phyloP scores from a whole-genome alignment of 2,329 filamentous ascomycete genomes.

The Epichloe gansuensis region DNA sequence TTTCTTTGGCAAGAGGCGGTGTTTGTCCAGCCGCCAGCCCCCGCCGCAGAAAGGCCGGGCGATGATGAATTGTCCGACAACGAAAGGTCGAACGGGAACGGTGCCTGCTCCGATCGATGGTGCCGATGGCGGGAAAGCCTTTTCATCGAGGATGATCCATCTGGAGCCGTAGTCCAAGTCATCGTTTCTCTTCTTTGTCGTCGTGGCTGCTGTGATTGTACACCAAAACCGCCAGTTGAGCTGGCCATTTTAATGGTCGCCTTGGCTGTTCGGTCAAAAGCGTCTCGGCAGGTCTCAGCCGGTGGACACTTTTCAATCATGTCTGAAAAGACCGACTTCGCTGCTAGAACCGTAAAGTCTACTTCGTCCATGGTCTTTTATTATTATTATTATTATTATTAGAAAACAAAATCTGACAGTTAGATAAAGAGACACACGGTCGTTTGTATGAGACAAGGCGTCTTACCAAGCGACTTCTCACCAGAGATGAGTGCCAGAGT shows the following conservation, averaged over 20 bases:
- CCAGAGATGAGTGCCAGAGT: slow-evolving; percentile 88
- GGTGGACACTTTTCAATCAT: slow-evolving; percentile 91
- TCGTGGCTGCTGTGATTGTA: slow-evolving; percentile 17
- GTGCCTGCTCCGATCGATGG: slow-evolving; percentile 19
- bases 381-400: background rate
- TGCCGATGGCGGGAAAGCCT: slow-evolving; percentile 14
- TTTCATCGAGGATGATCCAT: slow-evolving; percentile 12
- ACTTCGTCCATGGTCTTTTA: slow-evolving; percentile 76
- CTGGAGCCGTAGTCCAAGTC: slow-evolving; percentile 18
- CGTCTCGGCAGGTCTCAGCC: slow-evolving; percentile 86
- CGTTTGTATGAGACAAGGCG: background rate
- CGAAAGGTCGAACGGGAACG: slow-evolving; percentile 24
- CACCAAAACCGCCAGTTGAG: slow-evolving; percentile 70
- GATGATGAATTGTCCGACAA: slow-evolving; percentile 30
- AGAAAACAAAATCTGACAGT: background rate
- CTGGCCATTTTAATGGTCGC: slow-evolving; percentile 93
- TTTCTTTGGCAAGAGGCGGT: slow-evolving; percentile 26
- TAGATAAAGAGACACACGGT: background rate
- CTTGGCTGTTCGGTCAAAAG: slow-evolving; percentile 89
- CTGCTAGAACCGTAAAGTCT: slow-evolving; percentile 90
- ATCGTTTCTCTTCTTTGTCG: slow-evolving; percentile 17
- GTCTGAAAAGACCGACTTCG: slow-evolving; percentile 83
- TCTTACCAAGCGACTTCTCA: slow-evolving; percentile 72
- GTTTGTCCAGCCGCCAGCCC: slow-evolving; percentile 20
- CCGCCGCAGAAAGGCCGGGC: slow-evolving; percentile 24